Evolutionary conservation across 164 flowering plant genomes (phyloP).

Genomic region (Tetracentron sinense): DNA sequence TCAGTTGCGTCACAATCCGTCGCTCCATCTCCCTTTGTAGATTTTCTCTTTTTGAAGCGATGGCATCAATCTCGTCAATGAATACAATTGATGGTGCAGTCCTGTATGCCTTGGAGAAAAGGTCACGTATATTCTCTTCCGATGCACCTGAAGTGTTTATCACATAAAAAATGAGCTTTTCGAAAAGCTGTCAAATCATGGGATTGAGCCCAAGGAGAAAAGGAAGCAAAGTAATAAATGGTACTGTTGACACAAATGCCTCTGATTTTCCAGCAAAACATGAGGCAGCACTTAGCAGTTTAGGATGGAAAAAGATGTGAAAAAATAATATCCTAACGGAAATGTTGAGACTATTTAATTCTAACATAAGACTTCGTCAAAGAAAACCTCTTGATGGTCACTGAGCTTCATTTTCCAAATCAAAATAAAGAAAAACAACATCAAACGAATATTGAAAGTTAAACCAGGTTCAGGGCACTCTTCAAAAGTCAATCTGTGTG

Average conservation of each 20-base stretch:
- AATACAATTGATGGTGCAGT: conserved; percentile 93
- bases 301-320: neutral
- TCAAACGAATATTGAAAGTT: too few species aligned
- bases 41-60: conserved; percentile 88
- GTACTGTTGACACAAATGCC: neutral
- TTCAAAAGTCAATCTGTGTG: too few species aligned
- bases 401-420: too few species aligned
- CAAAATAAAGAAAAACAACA: too few species aligned
- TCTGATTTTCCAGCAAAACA: neutral
- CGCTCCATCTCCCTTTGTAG: conserved; percentile 85
- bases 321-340: too few species aligned
- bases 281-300: neutral
- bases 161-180: conserved; percentile 1
- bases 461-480: too few species aligned
- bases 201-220: too few species aligned
- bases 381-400: too few species aligned
- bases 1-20: conserved; percentile 84
- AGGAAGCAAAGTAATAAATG: too few species aligned
- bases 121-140: conserved; percentile 82
- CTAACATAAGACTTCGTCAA: too few species aligned
- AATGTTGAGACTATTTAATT: too few species aligned
- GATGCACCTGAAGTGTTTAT: conserved; percentile 61
- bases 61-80: conserved; percentile 97
- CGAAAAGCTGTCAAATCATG: neutral
- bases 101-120: conserved; percentile 82